Conservation (phyloP, 768 basidiomycete genomes). For the Lactifluus pinguis region DNA sequence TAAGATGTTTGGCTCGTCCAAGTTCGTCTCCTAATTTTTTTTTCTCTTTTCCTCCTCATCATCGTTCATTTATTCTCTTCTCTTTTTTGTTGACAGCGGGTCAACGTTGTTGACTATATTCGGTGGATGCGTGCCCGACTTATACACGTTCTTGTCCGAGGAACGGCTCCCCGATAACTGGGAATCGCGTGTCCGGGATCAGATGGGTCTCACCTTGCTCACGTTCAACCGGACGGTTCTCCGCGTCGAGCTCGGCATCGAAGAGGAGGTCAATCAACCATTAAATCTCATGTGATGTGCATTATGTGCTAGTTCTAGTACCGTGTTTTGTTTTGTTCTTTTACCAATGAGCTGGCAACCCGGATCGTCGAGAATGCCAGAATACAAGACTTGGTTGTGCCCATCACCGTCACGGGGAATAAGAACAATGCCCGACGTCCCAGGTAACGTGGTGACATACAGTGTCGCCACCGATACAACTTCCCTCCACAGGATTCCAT, state of each 20-base stretch:
- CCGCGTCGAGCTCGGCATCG: slow-evolving; percentile 26
- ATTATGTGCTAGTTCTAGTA: not conserved
- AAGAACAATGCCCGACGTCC: no score
- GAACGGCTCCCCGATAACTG: slow-evolving; percentile 65
- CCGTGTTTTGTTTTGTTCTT: not conserved
- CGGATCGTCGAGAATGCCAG: no score
- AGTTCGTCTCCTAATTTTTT: slow-evolving; percentile 35
- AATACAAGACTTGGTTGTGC: no score
- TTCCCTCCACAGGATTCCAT: no score
- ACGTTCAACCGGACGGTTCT: slow-evolving; percentile 39
- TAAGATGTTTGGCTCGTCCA: slow-evolving; percentile 55
- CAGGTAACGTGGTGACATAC: no score
- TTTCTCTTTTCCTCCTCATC: not conserved
- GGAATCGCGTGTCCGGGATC: slow-evolving; percentile 51
- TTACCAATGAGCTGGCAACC: no score
- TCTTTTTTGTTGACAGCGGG: slow-evolving; percentile 32
- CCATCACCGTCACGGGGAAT: no score
- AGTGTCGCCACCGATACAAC: no score
- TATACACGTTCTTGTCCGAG: slow-evolving; percentile 49
- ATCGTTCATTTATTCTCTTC: no score
- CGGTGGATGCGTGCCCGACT: slow-evolving; percentile 50
- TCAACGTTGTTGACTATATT: slow-evolving; percentile 58
- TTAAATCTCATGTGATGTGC: slow-evolving; percentile 2
- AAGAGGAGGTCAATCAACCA: slow-evolving; percentile 22
- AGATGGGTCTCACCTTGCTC: slow-evolving; percentile 49